phyloP scores from a whole-genome alignment of 371 early-diverging fungal species.

The Lichtheimia hyalospora region DNA sequence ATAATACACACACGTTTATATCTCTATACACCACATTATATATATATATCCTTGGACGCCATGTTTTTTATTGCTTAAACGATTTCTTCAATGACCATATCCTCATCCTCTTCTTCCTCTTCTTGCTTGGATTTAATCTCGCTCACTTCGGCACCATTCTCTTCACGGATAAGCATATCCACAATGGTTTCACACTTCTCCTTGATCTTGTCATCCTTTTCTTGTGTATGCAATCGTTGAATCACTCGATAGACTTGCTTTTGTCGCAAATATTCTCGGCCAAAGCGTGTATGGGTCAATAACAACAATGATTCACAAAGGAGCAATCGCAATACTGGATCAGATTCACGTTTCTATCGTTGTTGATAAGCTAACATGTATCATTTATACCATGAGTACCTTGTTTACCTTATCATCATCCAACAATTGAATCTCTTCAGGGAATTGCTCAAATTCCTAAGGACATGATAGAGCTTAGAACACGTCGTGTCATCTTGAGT shows the following conservation, averaged over 20 bases:
- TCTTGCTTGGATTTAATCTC: conserved; percentile 19
- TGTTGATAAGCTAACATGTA: neutral
- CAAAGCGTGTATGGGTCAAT: conserved; percentile 71
- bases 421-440: conserved; percentile 88
- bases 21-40: neutral
- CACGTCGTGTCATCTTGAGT: too few species aligned
- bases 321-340: conserved; percentile 69
- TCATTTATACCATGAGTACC: neutral
- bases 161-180: conserved; percentile 88
- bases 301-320: conserved; percentile 83
- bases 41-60: neutral
- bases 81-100: conserved; percentile 59
- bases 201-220: conserved; percentile 62
- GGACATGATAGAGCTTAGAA: neutral
- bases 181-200: conserved; percentile 80
- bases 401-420: conserved; percentile 69
- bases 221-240: conserved; percentile 75
- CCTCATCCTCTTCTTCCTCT: conserved; percentile 50
- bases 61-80: conserved; percentile 22
- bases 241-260: conserved; percentile 88
- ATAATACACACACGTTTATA: neutral
- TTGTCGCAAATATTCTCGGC: conserved; percentile 77
- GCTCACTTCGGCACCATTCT: conserved; percentile 44
- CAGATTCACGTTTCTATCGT: conserved; percentile 72
- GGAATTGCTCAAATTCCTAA: conserved; percentile 88